Base-by-base conservation (phyloP, 345 rosid genomes). In the Eucalyptus regnans region DNA sequence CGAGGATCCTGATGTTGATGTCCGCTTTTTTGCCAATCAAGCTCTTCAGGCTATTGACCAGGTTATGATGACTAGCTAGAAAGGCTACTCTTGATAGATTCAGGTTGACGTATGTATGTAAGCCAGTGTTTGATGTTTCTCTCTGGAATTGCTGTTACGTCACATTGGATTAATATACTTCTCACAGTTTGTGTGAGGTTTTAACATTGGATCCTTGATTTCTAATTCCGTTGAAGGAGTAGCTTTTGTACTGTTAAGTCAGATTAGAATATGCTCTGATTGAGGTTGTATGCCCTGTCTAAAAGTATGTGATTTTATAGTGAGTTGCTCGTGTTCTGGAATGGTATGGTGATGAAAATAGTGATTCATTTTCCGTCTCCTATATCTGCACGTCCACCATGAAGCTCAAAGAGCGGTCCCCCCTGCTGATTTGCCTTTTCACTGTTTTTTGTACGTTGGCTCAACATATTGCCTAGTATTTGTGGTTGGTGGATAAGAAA, bases 1-100 rank as follows among this genome's bases (percentile, higher is more conserved):
- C 25, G 99, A 96, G 92, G 99, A 97, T 88, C 97, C 99, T 23
- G 99, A 97, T 56, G 99, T 96, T 43, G 99, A 96, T 92, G 99
- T 97, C 60, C 93, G 99, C 29, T 97, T 92, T 83, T 97, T 96
- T 87, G 97, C 99, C 41, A 93, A 90, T 87, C 94, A 96, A 95
- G 99, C 98, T n/a, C 91, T 97, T 66, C 98, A 94, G 88, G 93
- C 98, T 2, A 96, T 94, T 88, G 96, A 96, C 87, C 95, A 94
- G 50, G 94, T 94, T 76, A 94, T 95, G 97, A 96, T 97, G 97
- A 95, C 97, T 86, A 92, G 91, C 92, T 94, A 96, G 91, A 83
- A 66, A 87, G 41, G 81, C 48, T 51, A 81, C 64, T 68, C 50
- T 86, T 51, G 50, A 71, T 88, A 89, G 66, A 51, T 87, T 43